phyloP scores from a whole-genome alignment of 2,329 filamentous ascomycete genomes.

The Orbilia ellipsospora region DNA sequence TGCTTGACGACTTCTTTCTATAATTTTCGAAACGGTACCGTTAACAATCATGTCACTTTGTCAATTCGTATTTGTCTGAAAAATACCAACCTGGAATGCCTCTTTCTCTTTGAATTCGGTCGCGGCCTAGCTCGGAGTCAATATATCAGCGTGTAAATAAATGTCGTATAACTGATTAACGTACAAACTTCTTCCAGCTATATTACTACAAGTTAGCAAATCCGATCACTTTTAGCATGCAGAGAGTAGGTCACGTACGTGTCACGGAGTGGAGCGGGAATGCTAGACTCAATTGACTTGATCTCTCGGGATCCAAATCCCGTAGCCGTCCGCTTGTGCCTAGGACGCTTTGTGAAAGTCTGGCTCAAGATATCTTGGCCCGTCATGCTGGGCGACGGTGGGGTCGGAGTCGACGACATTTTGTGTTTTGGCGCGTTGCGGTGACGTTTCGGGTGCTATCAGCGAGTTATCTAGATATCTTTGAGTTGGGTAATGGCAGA shows the following conservation, averaged over 20 bases:
- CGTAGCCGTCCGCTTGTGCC: slow-evolving; percentile 97
- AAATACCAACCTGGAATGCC: slow-evolving; percentile 57
- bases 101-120: slow-evolving; percentile 58
- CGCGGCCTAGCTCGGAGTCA: slow-evolving; percentile 55
- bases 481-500: too few relatives aligned
- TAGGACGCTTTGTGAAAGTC: slow-evolving; percentile 85
- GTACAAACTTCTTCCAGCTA: slow-evolving; percentile 59
- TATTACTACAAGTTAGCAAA: slow-evolving; percentile 36
- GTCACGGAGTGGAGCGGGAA: slow-evolving; percentile 58
- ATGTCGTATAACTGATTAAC: slow-evolving; percentile 16
- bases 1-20: slow-evolving; percentile 88
- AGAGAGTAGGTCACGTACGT: slow-evolving; percentile 53
- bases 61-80: too few relatives aligned
- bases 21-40: neutral
- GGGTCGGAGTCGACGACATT: slow-evolving; percentile 56
- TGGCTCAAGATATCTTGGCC: slow-evolving; percentile 71
- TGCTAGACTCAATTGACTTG: slow-evolving; percentile 79
- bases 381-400: slow-evolving; percentile 57
- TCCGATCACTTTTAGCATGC: neutral
- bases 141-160: neutral
- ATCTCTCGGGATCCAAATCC: slow-evolving; percentile 92
- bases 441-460: slow-evolving; percentile 35
- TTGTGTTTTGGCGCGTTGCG: slow-evolving; percentile 23
- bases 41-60: neutral
- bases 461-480: too few relatives aligned